Conservation (phyloP, 768 basidiomycete genomes). For the Phanerochaete carnosa region DNA sequence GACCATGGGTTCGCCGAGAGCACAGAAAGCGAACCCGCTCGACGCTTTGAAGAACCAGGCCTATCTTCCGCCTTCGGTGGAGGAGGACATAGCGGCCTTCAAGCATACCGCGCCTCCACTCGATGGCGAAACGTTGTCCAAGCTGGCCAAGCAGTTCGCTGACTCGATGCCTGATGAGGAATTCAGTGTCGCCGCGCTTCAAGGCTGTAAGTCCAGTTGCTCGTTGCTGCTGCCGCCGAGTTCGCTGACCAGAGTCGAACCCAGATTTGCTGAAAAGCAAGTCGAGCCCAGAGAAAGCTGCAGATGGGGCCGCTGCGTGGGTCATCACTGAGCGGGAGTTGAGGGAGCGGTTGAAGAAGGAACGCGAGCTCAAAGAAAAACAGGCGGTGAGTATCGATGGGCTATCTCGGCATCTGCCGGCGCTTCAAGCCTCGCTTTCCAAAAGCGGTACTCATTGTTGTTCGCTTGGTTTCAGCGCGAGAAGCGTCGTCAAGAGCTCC, state of each 20-base stretch:
- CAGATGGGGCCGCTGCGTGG: conserved; percentile 65
- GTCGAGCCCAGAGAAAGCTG: conserved; percentile 74
- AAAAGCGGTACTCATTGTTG: conserved; percentile 2
- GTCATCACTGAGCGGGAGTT: conserved; percentile 73
- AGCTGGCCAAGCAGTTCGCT: conserved; percentile 76
- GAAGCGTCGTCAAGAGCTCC: conserved; percentile 15
- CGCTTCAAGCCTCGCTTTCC: neutral
- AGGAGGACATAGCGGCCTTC: conserved; percentile 53
- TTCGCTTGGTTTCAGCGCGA: conserved; percentile 17
- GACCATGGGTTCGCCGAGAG: conserved; percentile 9
- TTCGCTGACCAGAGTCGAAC: conserved; percentile 11
- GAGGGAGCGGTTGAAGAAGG: conserved; percentile 66
- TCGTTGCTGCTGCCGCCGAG: conserved; percentile 28
- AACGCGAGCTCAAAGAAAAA: conserved; percentile 66
- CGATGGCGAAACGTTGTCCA: conserved; percentile 57
- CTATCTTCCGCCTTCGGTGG: conserved; percentile 60
- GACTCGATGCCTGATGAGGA: conserved; percentile 81
- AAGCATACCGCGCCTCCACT: conserved; percentile 66
- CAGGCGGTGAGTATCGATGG: conserved; percentile 50
- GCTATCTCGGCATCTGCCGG: conserved; percentile 10
- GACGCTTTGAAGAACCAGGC: conserved; percentile 31
- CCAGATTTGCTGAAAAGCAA: conserved; percentile 82
- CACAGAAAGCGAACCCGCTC: conserved; percentile 15
- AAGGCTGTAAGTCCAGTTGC: conserved; percentile 81
- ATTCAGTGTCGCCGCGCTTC: conserved; percentile 86